Evolutionary conservation across 257 asterid genomes (phyloP).

Genomic region (Verbascum thapsus): DNA sequence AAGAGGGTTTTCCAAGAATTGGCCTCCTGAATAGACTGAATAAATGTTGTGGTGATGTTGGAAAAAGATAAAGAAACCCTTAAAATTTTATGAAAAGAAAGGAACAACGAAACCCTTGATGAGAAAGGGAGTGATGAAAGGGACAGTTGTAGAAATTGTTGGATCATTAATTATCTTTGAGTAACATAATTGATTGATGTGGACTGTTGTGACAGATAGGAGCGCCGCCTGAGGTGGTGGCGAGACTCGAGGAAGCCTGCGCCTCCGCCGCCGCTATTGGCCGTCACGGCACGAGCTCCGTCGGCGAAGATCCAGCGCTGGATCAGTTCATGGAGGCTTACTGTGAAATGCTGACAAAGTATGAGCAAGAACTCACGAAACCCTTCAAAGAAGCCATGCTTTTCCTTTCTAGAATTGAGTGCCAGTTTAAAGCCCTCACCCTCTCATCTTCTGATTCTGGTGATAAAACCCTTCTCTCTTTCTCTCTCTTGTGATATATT

Average conservation of each 20-base stretch:
- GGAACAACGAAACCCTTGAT: slow-evolving; percentile 1
- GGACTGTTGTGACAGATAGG: slow-evolving; percentile 64
- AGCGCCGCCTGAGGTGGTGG: slow-evolving; percentile 96
- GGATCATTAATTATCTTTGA: not conserved
- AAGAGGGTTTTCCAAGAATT: too few relatives aligned
- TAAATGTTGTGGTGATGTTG: too few relatives aligned
- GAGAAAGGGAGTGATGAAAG: slow-evolving; percentile 3
- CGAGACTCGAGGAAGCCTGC: slow-evolving; percentile 77
- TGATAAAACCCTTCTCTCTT: slow-evolving; percentile 27
- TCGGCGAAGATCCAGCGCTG: slow-evolving; percentile 88
- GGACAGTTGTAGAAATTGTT: slow-evolving; percentile 4
- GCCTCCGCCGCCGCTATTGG: slow-evolving; percentile 54
- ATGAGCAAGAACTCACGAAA: slow-evolving; percentile 89
- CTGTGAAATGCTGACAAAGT: slow-evolving; percentile 88
- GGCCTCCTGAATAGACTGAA: too few relatives aligned
- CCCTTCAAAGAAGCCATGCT: slow-evolving; percentile 96
- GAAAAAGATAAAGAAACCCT: too few relatives aligned
- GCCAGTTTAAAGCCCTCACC: slow-evolving; percentile 74
- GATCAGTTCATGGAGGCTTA: slow-evolving; percentile 99
- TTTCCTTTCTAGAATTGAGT: slow-evolving; percentile 78
- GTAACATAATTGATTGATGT: too few relatives aligned
- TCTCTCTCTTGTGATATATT: not conserved
- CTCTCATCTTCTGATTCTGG: slow-evolving; percentile 65
- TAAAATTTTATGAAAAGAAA: not conserved
- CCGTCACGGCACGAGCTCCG: slow-evolving; percentile 40